Evolutionary conservation across 495 filamentous ascomycete genomes (phyloP).

Genomic region (Copromyces sp.): DNA sequence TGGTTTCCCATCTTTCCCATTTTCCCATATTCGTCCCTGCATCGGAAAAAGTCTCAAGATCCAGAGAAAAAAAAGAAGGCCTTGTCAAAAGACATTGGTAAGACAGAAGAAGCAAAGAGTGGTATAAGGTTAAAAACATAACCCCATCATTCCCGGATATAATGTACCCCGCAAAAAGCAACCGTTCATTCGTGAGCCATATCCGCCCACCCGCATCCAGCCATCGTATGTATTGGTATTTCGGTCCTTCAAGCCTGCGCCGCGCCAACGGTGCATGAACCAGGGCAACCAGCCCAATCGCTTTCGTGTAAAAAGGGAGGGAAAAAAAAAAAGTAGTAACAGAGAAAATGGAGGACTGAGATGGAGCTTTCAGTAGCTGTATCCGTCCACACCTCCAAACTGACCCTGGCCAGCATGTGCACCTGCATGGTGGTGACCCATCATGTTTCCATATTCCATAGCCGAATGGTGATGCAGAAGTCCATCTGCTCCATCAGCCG

Average conservation of each 20-base stretch:
- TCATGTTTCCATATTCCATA: slow-evolving; percentile 6
- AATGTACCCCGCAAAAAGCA: neutral
- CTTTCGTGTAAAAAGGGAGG: neutral
- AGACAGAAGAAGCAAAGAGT: neutral
- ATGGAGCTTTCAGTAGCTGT: slow-evolving; percentile 3
- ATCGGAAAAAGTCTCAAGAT: neutral
- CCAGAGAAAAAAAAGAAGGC: neutral
- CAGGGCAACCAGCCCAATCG: neutral
- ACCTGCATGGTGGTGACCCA: slow-evolving; percentile 7
- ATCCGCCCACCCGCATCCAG: neutral
- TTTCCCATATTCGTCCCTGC: neutral
- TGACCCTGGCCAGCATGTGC: neutral
- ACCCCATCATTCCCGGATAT: neutral
- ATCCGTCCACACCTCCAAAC: slow-evolving; percentile 5
- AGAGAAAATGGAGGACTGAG: neutral
- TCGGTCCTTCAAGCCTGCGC: neutral
- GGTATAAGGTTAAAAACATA: neutral
- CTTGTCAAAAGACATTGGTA: neutral
- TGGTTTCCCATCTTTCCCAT: neutral
- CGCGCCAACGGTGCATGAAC: neutral
- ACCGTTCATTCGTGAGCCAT: neutral
- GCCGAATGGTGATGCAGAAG: slow-evolving; percentile 11
- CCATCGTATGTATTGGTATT: neutral
- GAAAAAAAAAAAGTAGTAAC: neutral
- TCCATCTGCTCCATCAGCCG: slow-evolving; percentile 19